Evolutionary conservation across 2,329 filamentous ascomycete species (phyloP), one percentile per base, ranked within the genome.

Genomic region (Torrubiella hemipterigena): DNA sequence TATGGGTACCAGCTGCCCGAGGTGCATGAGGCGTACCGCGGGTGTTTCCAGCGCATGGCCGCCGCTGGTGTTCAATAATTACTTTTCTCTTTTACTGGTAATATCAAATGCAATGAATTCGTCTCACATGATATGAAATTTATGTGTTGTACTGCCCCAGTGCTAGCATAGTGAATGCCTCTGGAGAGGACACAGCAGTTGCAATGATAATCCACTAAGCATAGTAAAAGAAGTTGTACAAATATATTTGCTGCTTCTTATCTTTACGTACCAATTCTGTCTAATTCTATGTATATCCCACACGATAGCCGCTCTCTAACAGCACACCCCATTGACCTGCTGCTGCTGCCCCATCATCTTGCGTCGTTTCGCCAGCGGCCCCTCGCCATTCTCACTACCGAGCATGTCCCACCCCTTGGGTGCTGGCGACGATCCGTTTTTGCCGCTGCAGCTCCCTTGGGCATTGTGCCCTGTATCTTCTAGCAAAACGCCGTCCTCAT

Each of bases 1-100:
- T 77, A 74, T 47, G 56, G 57, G 19, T 68, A 66, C 46, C 58
- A 65, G 42, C 60, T 77, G 23, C 69, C 69, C 17, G 71, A 76
- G 58, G 58, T 77, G 34, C 68, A 75, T 47, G 63, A 66, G 43
- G 72, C 71, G 27, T 77, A 77, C 49, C 56, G 59, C 44, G 50
- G 51, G 43, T 77, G 72, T 54, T 77, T 77, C 54, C 65, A 70
- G 56, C 58, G 70, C 40, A 77, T 77, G 70, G 70, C 67, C 49
- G 63, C 61, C 28, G 61, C 56, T 33, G 69, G 68, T 27, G 55
- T 64, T 24, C 56, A 65, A 54, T 73, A 61, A 48, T 33, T 24
- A 32, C 22, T 21, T 32, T 22, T 22, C n/a, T 8, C 8, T 22
- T 22, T 22, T 22, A n/a, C n/a, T n/a, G n/a, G n/a, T n/a, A n/a